Base-by-base conservation (phyloP, 768 basidiomycete species). In the Suillus alpinus region DNA sequence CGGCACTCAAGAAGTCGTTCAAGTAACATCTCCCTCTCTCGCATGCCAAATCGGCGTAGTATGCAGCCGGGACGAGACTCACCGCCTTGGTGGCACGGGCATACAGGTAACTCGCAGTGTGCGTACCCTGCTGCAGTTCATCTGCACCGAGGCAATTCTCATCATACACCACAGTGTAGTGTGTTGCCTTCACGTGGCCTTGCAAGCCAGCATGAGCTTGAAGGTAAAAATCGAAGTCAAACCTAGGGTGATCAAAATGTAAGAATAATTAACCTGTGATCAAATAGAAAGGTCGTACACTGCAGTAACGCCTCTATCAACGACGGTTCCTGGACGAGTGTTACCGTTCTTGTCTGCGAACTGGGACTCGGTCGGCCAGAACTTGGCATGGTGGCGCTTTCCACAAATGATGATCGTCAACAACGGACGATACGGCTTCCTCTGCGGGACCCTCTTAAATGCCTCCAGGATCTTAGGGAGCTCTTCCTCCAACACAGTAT, bases 41-140 rank as follows among this genome's bases (percentile, higher is more conserved):
- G 70, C 91, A 92, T 1, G 90, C 92, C 56, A 92, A 74, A 73
- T 93, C 91, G 7, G 90, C 88, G 66, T 91, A 92, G 68, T 91
- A 91, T 0, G 91, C 91, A 0, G 91, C 82, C 0, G 92, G 91
- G 9, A 92, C 80, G 20, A 94, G 76, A 68, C 89, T 91, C 36
- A 95, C 93, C 0, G 91, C 88, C 66, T 90, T 88, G 6, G 91
- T 95, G 1, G 92, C 91, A 6, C 92, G 83, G 1, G 88, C 91
- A 64, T 91, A 95, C 16, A 91, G 77, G 67, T 92, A 93, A 65
- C 85, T 86, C 14, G 80, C 73, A 58, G 84, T 78, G 67, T 93
- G 83, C 0, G 89, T 85, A 1, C 91, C 87, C 61, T 86, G 79
- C 68, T 94, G 92, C 16, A 93, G 75, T 18, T 84, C 83, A 69